Evolutionary conservation across 192 early-diverging fungal genomes (phyloP).

Genomic region (Linnemannia schmuckeri): DNA sequence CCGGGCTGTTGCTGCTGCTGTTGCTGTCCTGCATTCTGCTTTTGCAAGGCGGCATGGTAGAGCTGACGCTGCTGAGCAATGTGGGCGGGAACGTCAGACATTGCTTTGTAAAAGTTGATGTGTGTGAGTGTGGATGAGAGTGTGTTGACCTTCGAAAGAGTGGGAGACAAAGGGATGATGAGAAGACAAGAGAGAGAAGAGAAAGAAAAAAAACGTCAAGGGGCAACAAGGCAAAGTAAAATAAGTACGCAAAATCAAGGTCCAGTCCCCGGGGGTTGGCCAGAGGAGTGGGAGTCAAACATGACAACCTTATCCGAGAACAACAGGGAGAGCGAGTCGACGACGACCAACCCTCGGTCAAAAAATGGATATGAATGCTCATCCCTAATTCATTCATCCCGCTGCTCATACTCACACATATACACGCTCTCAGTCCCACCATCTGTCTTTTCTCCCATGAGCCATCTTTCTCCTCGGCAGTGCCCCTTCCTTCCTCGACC

Average conservation of each 20-base stretch:
- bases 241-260: background rate
- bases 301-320: too few relatives aligned
- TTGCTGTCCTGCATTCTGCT: constrained; percentile 50
- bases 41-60: constrained; percentile 53
- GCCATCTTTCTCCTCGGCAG: background rate
- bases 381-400: background rate
- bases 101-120: constrained; percentile 11
- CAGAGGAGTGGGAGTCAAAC: too few relatives aligned
- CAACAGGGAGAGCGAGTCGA: too few relatives aligned
- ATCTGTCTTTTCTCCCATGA: background rate
- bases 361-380: too few relatives aligned
- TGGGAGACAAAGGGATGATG: background rate
- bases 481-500: background rate
- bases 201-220: background rate
- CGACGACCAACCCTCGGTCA: too few relatives aligned
- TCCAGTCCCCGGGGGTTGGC: background rate
- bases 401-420: background rate
- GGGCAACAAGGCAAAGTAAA: background rate
- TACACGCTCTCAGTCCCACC: background rate
- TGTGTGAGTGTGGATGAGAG: background rate
- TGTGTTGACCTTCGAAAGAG: background rate
- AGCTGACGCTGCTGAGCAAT: constrained; percentile 55
- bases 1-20: constrained; percentile 14
- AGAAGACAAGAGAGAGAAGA: background rate
- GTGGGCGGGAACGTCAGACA: constrained; percentile 52